phyloP scores from a whole-genome alignment of 148 eudicot species.

The Heliosperma pusillum region DNA sequence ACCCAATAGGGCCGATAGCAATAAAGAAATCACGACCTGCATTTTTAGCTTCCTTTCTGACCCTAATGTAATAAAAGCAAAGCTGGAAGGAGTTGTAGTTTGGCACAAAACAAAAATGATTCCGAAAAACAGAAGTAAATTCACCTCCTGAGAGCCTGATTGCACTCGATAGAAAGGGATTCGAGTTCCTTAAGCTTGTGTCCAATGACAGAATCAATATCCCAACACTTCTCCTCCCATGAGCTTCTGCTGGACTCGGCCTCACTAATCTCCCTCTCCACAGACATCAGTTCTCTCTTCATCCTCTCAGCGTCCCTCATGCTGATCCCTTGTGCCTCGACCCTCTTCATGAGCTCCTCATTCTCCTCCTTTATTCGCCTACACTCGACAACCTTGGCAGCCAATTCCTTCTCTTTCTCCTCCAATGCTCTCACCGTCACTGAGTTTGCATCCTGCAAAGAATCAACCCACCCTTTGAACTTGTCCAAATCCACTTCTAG shows the following conservation, averaged over 20 bases:
- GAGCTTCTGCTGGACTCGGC: slow-evolving; percentile 57
- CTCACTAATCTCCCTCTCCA: slow-evolving; percentile 79
- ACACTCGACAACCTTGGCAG: slow-evolving; percentile 49
- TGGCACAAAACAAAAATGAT: neutral
- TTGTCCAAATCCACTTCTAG: slow-evolving; percentile 64
- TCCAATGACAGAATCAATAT: slow-evolving; percentile 53
- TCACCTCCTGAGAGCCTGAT: slow-evolving; percentile 78
- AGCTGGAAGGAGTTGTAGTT: neutral
- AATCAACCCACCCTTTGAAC: slow-evolving; percentile 47
- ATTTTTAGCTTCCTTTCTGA: neutral
- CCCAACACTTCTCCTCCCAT: slow-evolving; percentile 93
- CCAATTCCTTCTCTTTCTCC: slow-evolving; percentile 68
- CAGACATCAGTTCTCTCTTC: slow-evolving; percentile 74
- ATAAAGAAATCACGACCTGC: neutral
- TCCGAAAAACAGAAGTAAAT: neutral
- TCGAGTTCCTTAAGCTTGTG: slow-evolving; percentile 71
- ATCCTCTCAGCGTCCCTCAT: slow-evolving; percentile 94
- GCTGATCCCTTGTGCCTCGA: slow-evolving; percentile 72
- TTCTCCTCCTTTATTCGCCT: slow-evolving; percentile 57
- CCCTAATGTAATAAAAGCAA: neutral
- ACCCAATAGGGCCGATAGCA: neutral
- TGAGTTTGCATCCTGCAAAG: slow-evolving; percentile 37
- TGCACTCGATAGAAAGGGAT: slow-evolving; percentile 60
- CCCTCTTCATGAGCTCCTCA: slow-evolving; percentile 70
- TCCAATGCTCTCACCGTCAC: slow-evolving; percentile 55